A percentile compares a stretch with the other conserved stretches of the same genome.
phyloP scores from a whole-genome alignment of 1,139 yeast species.

The Nakaseomyces glabratus region DNA sequence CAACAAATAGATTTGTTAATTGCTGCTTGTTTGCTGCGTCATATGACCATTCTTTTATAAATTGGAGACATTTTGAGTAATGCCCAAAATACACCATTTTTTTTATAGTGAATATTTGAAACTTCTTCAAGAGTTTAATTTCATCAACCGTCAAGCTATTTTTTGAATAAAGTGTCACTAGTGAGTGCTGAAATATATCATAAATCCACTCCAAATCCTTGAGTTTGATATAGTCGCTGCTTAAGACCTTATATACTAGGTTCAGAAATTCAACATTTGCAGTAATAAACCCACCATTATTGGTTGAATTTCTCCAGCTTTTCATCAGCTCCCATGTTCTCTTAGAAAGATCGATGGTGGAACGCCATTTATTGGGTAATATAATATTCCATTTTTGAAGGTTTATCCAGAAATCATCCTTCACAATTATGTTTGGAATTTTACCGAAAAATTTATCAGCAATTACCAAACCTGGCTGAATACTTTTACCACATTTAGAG shows the following conservation, averaged over 20 bases:
- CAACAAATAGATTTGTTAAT: slow-evolving; percentile 12
- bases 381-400: slow-evolving; percentile 17
- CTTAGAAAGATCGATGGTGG: slow-evolving; percentile 9
- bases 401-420: slow-evolving; percentile 22
- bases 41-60: slow-evolving; percentile 20
- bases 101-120: slow-evolving; percentile 18
- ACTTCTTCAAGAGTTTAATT: slow-evolving; percentile 13
- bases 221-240: slow-evolving; percentile 7
- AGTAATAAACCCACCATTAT: slow-evolving; percentile 11
- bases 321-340: slow-evolving; percentile 19
- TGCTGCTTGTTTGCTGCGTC: slow-evolving; percentile 12
- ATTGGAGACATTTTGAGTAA: slow-evolving; percentile 13
- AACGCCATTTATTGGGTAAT: slow-evolving; percentile 12
- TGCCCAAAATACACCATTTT: slow-evolving; percentile 14
- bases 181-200: slow-evolving; percentile 16
- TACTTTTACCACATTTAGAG: slow-evolving; percentile 13
- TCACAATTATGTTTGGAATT: slow-evolving; percentile 19
- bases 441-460: slow-evolving; percentile 16
- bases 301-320: slow-evolving; percentile 15
- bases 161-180: slow-evolving; percentile 14
- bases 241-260: not conserved
- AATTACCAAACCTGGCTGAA: slow-evolving; percentile 15
- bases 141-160: slow-evolving; percentile 12
- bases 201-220: slow-evolving; percentile 18
- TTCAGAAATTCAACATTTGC: slow-evolving; percentile 11